phyloP scores from a whole-genome alignment of 2,329 filamentous ascomycete species.

The Colletotrichum eremochloae region DNA sequence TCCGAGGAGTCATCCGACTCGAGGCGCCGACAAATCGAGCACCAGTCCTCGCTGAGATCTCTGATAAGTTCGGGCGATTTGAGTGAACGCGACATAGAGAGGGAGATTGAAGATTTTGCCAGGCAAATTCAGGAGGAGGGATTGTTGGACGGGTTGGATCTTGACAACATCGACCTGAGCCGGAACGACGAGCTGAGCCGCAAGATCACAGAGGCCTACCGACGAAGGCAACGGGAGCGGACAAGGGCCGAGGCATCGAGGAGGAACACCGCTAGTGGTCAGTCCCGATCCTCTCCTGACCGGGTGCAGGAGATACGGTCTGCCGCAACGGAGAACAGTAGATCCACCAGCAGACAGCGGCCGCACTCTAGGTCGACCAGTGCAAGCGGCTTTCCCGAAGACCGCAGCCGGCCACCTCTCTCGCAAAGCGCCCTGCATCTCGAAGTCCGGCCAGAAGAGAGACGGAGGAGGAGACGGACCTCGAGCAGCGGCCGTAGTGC shows the following conservation, averaged over 20 bases:
- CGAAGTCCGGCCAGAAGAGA: slow-evolving; percentile 63
- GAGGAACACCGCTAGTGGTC: slow-evolving; percentile 58
- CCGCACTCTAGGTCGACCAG: slow-evolving; percentile 62
- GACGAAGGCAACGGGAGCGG: slow-evolving; percentile 76
- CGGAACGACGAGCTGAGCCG: slow-evolving; percentile 93
- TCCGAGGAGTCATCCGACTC: slow-evolving; percentile 53
- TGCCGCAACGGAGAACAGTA: slow-evolving; percentile 46
- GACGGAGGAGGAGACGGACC: slow-evolving; percentile 62
- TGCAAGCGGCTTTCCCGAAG: slow-evolving; percentile 58
- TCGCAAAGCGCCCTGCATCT: slow-evolving; percentile 60
- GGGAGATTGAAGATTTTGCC: slow-evolving; percentile 91
- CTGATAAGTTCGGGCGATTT: slow-evolving; percentile 85
- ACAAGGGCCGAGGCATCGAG: slow-evolving; percentile 45
- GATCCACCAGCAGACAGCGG: slow-evolving; percentile 47
- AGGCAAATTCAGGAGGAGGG: slow-evolving; percentile 91
- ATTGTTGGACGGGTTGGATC: slow-evolving; percentile 86
- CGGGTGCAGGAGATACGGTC: slow-evolving; percentile 36
- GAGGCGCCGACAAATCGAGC: slow-evolving; percentile 76
- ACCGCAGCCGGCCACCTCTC: slow-evolving; percentile 65
- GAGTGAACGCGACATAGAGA: slow-evolving; percentile 83
- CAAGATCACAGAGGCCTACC: slow-evolving; percentile 89
- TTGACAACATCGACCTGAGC: slow-evolving; percentile 85
- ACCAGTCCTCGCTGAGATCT: slow-evolving; percentile 89
- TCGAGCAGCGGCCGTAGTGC: slow-evolving; percentile 68
- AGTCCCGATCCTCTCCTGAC: slow-evolving; percentile 52